A percentile compares a stretch with the other conserved stretches of the same genome.
Evolutionary conservation across 2,329 filamentous ascomycete species (phyloP).

Genomic region (Alternaria sp.): DNA sequence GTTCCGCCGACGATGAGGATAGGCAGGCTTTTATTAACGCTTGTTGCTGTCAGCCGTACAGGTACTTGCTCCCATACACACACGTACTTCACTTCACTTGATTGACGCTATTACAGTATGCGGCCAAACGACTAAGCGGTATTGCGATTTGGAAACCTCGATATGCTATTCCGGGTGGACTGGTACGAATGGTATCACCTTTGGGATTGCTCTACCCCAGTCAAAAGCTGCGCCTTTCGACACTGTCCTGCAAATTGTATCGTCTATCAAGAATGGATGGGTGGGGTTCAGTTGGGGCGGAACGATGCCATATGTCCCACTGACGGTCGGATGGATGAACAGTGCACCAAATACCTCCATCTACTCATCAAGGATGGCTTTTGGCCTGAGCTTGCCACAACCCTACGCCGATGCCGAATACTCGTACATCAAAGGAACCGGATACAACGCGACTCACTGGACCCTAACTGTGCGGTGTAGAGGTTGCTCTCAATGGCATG

Average conservation of each 20-base stretch:
- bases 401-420: conserved; percentile 35
- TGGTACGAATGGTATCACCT: conserved; percentile 42
- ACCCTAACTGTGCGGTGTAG: conserved; percentile 38
- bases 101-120: conserved; percentile 8
- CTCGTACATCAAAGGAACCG: conserved; percentile 39
- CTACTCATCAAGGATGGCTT: conserved; percentile 54
- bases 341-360: conserved; percentile 47
- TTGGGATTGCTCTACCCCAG: conserved; percentile 48
- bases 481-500: conserved; percentile 39
- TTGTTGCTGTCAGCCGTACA: conserved; percentile 12
- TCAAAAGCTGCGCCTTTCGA: conserved; percentile 45
- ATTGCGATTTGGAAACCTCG: conserved; percentile 31
- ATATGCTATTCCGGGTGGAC: conserved; percentile 55
- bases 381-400: conserved; percentile 39
- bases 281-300: conserved; percentile 59
- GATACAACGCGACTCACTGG: conserved; percentile 42
- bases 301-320: conserved; percentile 57
- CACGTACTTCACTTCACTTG: neutral
- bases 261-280: conserved; percentile 56
- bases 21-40: neutral
- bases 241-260: conserved; percentile 53
- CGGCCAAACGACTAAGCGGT: conserved; percentile 27
- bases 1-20: conserved; percentile 22
- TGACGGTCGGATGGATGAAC: conserved; percentile 56
- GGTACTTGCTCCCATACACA: conserved; percentile 12